These are phyloP conservation scores for Croton laevigatus DNA, from an alignment of 441 rosid genomes.

Conservation along the genomic window DNA sequence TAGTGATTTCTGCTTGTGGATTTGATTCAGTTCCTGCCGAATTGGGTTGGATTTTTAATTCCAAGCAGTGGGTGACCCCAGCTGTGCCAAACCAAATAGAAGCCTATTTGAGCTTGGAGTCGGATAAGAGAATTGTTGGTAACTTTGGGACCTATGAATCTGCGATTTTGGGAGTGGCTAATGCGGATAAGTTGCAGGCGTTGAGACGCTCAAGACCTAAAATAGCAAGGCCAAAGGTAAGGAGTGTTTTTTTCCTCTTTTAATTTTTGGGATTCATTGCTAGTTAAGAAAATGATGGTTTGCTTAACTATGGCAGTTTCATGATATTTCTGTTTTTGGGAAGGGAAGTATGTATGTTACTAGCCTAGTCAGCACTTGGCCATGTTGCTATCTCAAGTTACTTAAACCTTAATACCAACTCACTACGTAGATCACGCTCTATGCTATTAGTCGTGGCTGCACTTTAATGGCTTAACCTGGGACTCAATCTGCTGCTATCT, in stretches of 20 bases:
- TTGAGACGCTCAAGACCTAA: conserved; percentile 75
- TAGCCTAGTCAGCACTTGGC: too few species aligned
- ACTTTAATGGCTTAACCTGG: not conserved
- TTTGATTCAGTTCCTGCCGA: conserved; percentile 92
- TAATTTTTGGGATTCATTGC: not conserved
- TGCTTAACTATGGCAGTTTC: not conserved
- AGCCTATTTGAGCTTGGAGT: conserved; percentile 79
- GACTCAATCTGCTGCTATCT: not conserved
- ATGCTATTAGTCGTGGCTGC: not conserved
- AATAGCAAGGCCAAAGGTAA: conserved; percentile 64
- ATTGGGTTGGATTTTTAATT: conserved; percentile 69
- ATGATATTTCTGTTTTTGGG: not conserved
- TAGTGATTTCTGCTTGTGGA: conserved; percentile 89
- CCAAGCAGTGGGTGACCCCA: conserved; percentile 73
- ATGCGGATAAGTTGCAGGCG: conserved; percentile 49
- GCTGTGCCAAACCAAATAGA: conserved; percentile 63
- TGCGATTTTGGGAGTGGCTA: conserved; percentile 81
- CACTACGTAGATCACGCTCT: too few species aligned
- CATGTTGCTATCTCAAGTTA: not conserved
- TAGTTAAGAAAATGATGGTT: not conserved
- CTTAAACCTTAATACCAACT: not conserved
- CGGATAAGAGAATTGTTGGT: conserved; percentile 63
- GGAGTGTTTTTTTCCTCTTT: conserved; percentile 17
- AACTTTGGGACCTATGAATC: conserved; percentile 83
- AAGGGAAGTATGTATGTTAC: too few species aligned